A percentile compares a stretch with the other conserved stretches of the same genome.
These are phyloP conservation scores for Penicillium sp. DNA, from an alignment of 2,329 filamentous ascomycete species.

Conservation along the genomic window DNA sequence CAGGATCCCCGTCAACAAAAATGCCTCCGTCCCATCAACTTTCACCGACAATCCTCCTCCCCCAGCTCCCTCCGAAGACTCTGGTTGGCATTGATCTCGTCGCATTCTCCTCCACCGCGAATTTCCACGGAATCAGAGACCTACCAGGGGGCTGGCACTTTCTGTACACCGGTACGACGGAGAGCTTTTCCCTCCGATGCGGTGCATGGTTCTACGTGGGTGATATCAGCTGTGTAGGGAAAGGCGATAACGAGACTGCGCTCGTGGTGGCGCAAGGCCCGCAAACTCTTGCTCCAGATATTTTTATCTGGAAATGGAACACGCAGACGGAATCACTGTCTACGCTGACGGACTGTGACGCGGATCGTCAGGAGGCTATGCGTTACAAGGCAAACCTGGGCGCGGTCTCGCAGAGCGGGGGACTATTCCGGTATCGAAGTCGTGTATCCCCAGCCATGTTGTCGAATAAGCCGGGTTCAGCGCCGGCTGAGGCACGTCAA, in stretches of 20 bases:
- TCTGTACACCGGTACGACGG: slow-evolving; percentile 62
- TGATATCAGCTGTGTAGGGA: slow-evolving; percentile 34
- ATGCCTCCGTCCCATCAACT: slow-evolving; percentile 34
- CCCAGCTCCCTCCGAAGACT: slow-evolving; percentile 50
- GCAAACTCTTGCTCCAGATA: slow-evolving; percentile 42
- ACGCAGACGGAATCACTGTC: slow-evolving; percentile 41
- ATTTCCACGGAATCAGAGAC: slow-evolving; percentile 64
- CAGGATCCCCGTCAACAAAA: background rate
- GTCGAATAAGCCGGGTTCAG: slow-evolving; percentile 40
- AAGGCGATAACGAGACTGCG: slow-evolving; percentile 20
- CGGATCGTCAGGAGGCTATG: slow-evolving; percentile 53
- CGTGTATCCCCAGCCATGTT: slow-evolving; percentile 48
- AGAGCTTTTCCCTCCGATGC: slow-evolving; percentile 62
- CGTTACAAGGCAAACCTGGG: slow-evolving; percentile 61
- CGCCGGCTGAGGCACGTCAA: slow-evolving; percentile 11
- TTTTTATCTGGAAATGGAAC: slow-evolving; percentile 61
- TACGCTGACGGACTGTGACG: slow-evolving; percentile 38
- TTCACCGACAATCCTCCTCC: slow-evolving; percentile 50
- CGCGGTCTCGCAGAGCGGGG: slow-evolving; percentile 58
- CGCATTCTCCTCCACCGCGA: slow-evolving; percentile 64
- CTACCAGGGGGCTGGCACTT: slow-evolving; percentile 64
- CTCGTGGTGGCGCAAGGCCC: slow-evolving; percentile 15
- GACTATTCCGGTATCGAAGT: slow-evolving; percentile 47
- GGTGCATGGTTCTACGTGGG: slow-evolving; percentile 64
- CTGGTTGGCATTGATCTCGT: slow-evolving; percentile 59